Conservation (phyloP, 257 asterid genomes). For the Agastache rugosa region DNA sequence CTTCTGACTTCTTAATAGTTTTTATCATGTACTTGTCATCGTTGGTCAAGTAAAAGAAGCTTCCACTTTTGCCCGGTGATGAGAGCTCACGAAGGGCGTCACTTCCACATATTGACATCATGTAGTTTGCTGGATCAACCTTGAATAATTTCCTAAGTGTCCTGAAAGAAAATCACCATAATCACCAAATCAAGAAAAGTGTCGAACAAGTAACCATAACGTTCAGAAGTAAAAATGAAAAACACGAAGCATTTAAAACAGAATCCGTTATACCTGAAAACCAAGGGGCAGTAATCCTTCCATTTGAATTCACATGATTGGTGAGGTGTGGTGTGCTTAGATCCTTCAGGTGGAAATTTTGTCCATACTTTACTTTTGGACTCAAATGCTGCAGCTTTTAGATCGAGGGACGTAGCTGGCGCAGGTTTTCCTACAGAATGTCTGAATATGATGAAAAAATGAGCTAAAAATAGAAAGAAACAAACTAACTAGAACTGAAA, state of each 20-base stretch:
- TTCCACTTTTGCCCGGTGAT: conserved; percentile 97
- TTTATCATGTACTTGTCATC: conserved; percentile 96
- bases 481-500: conserved; percentile 4
- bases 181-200: neutral
- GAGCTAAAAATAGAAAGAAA: conserved; percentile 34
- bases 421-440: conserved; percentile 92
- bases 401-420: conserved; percentile 68
- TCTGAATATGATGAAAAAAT: conserved; percentile 56
- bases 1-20: conserved; percentile 93
- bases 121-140: conserved; percentile 97
- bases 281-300: conserved; percentile 93
- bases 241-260: neutral
- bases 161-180: conserved; percentile 49
- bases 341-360: conserved; percentile 82
- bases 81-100: conserved; percentile 97
- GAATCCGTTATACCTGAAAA: conserved; percentile 64
- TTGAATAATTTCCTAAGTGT: conserved; percentile 79
- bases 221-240: neutral
- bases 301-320: conserved; percentile 88
- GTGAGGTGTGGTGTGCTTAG: conserved; percentile 93
- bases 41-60: conserved; percentile 88
- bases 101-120: conserved; percentile 91
- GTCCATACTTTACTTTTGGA: conserved; percentile 84
- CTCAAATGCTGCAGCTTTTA: conserved; percentile 70
- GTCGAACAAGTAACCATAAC: neutral